These are phyloP conservation scores for Protomyces inundatus DNA, from an alignment of 1,139 yeast species.

Conservation along the genomic window DNA sequence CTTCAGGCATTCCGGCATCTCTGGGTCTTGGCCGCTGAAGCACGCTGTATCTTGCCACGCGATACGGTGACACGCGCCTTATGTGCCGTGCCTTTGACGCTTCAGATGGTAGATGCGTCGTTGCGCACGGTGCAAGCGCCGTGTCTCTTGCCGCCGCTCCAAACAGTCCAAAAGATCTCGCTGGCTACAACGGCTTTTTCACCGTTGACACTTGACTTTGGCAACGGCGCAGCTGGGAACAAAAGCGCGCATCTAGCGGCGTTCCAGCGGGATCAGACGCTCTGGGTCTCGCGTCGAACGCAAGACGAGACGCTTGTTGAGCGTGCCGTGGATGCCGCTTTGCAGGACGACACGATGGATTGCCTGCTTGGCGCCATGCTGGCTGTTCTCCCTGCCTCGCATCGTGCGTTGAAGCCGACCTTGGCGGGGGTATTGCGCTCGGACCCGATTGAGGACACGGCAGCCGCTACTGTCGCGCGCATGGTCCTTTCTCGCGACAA, in stretches of 20 bases:
- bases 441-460: neutral
- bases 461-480: neutral
- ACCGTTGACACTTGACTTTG: slow-evolving; percentile 4
- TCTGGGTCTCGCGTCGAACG: neutral
- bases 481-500: neutral
- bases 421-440: neutral
- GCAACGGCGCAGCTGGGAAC: neutral
- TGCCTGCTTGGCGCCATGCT: neutral
- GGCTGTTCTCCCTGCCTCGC: neutral
- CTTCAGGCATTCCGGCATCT: slow-evolving; percentile 84
- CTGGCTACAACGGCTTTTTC: neutral
- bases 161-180: neutral
- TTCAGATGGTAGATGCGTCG: slow-evolving; percentile 1
- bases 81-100: slow-evolving; percentile 14
- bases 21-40: slow-evolving; percentile 83
- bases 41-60: slow-evolving; percentile 69
- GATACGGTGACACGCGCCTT: slow-evolving; percentile 47
- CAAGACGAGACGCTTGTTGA: neutral
- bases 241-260: neutral
- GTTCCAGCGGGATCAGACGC: neutral
- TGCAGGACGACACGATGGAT: neutral
- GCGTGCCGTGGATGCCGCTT: neutral
- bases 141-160: slow-evolving; percentile 33
- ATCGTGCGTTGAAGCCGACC: no score
- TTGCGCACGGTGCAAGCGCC: slow-evolving; percentile 30